Evolutionary conservation across 768 basidiomycete species (phyloP).

Genomic region (Tubosaeta sp.): DNA sequence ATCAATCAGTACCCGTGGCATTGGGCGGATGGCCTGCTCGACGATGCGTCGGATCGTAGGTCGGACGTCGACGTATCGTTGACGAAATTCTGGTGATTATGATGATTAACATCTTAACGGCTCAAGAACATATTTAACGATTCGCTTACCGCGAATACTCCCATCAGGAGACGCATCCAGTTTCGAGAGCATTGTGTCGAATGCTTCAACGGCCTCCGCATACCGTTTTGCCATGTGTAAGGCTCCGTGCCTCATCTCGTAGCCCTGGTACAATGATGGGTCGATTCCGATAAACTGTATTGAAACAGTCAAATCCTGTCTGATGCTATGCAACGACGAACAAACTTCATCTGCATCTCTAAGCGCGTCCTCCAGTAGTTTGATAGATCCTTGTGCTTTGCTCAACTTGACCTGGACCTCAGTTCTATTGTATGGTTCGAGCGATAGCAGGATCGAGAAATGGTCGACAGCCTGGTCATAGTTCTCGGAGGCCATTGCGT

Average conservation of each 20-base stretch:
- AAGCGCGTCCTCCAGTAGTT: conserved; percentile 9
- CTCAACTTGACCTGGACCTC: not conserved
- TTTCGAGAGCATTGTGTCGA: not conserved
- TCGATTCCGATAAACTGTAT: not conserved
- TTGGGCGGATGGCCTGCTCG: not conserved
- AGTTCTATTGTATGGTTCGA: not conserved
- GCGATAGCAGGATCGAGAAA: not conserved
- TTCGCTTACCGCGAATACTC: not conserved
- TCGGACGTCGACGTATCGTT: not conserved
- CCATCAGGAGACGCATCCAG: not conserved
- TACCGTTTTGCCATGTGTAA: not conserved
- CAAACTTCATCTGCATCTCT: conserved; percentile 12
- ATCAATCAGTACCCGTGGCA: conserved; percentile 3
- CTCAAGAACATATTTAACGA: too few species aligned
- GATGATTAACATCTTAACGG: too few species aligned
- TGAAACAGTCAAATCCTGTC: not conserved
- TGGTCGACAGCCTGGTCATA: not conserved
- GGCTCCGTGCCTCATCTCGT: not conserved
- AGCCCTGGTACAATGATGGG: not conserved
- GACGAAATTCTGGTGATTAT: too few species aligned
- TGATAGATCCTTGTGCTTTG: not conserved
- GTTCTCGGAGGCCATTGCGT: not conserved
- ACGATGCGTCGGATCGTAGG: not conserved
- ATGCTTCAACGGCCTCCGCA: not conserved
- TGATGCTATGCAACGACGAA: too few species aligned